These are phyloP conservation scores for Zizania latifolia DNA, from an alignment of 176 grass and related monocot genomes.

Conservation along the genomic window DNA sequence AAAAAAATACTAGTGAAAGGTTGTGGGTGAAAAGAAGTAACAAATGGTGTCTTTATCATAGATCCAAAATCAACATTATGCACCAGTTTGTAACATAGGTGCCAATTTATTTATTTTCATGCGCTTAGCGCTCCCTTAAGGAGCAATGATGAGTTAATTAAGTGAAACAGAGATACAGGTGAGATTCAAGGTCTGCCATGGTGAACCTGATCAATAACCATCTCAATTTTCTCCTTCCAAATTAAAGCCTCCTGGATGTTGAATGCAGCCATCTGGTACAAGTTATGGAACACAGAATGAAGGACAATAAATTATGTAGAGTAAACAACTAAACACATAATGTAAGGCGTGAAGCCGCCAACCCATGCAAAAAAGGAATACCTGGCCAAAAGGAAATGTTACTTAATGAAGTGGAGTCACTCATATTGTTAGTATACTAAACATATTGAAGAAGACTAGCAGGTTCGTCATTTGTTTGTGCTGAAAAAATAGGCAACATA, in stretches of 20 bases:
- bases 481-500: background rate
- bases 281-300: background rate
- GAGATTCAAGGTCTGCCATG: background rate
- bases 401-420: background rate
- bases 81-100: background rate
- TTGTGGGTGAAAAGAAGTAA: background rate
- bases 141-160: background rate
- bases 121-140: background rate
- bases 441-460: background rate
- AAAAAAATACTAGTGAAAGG: background rate
- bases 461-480: background rate
- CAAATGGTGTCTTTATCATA: background rate
- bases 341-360: background rate
- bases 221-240: conserved; percentile 99
- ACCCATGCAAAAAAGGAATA: background rate
- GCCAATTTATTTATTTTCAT: background rate
- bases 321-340: too few species aligned
- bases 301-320: background rate
- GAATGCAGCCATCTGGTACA: conserved; percentile 88
- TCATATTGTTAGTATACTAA: background rate
- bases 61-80: background rate
- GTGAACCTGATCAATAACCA: conserved; percentile 85
- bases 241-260: conserved; percentile 93
- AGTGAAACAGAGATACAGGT: background rate
- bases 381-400: background rate